Evolutionary conservation across 352 stramenopile genomes (phyloP).

Genomic region (Aphanomyces invadans): DNA sequence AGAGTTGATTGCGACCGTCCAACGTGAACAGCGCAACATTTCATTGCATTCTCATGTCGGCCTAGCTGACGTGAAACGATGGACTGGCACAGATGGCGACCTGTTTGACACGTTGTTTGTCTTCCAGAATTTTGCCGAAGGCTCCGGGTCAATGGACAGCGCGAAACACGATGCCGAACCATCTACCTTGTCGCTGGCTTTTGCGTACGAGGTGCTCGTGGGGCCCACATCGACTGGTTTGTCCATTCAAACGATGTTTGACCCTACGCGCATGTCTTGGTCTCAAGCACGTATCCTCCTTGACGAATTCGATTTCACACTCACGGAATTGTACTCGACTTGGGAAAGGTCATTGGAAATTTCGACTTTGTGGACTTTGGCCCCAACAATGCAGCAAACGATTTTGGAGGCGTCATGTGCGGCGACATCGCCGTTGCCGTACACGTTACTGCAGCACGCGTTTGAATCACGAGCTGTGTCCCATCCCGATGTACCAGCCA

Average conservation of each 20-base stretch:
- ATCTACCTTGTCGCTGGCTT: neutral
- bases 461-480: neutral
- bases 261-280: too few species aligned
- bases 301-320: too few species aligned
- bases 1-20: neutral
- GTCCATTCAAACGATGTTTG: neutral
- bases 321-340: too few species aligned
- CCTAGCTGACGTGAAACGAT: neutral
- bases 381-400: neutral
- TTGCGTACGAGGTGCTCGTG: neutral
- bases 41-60: neutral
- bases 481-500: neutral
- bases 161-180: neutral
- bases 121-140: neutral
- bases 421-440: neutral
- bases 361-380: neutral
- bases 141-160: neutral
- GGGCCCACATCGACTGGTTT: neutral
- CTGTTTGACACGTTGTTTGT: conserved; percentile 11
- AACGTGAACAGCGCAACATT: neutral
- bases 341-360: neutral
- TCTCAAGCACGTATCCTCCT: too few species aligned
- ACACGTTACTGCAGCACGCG: neutral
- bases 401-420: neutral
- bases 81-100: conserved; percentile 3